Evolutionary conservation across 345 rosid species (phyloP), one percentile per base, ranked within the genome.

Genomic region (Durio zibethinus): DNA sequence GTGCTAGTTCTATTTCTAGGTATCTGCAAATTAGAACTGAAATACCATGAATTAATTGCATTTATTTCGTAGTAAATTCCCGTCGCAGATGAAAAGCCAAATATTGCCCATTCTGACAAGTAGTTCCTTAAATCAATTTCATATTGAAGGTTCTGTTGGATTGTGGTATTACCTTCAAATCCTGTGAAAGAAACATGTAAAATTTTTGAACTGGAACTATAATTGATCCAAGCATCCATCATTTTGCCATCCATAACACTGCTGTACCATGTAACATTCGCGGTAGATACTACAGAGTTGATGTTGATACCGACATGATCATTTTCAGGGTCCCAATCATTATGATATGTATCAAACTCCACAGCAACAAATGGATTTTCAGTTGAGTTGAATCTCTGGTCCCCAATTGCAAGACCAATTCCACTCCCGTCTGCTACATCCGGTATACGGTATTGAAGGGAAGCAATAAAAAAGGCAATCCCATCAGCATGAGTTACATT

Each of bases 281-380:
- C 48, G 0, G 25, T 73, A 0, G 90, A 87, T 16, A 36, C 54
- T 18, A 89, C 80, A 27, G 89, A 86, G 61, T 89, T 87, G 16
- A 85, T 69, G 38, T 81, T 45, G 27, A 89, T 87, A 11, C 92
- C 92, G 0, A 87, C 84, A 57, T 89, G 92, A 75, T 85, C 70
- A 29, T 65, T 18, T 12, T 64, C 29, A 1, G 87, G 90, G 68
- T 89, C 91, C 84, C 87, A 89, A 0, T 2, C n/a, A n/a, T n/a
- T n/a, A n/a, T n/a, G n/a, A n/a, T n/a, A n/a, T n/a, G n/a, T n/a
- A n/a, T n/a, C n/a, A 54, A 88, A 89, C 73, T 89, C 91, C 29
- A 88, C 88, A 1, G 90, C 88, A 36, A 57, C 76, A 27, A 73
- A 73, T 7, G 29, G 42, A 4, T 23, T 69, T 10, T 47, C 33